These are phyloP conservation scores for Elsinoe arachidis DNA, from an alignment of 2,329 filamentous ascomycete species.

Conservation along the genomic window DNA sequence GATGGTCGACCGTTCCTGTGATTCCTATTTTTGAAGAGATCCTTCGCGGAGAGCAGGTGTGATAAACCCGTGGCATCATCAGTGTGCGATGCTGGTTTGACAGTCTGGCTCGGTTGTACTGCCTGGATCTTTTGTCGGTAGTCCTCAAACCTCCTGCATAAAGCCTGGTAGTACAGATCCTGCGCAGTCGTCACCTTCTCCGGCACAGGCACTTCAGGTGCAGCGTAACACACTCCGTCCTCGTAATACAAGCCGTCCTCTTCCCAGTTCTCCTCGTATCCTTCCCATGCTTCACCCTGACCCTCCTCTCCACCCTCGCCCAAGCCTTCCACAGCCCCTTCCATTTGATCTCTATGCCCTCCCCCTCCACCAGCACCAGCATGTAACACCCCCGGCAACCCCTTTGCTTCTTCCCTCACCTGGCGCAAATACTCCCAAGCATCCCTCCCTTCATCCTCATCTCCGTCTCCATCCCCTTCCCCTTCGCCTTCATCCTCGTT, in stretches of 20 bases:
- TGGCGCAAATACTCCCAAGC: constrained; percentile 62
- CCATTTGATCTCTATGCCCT: background rate
- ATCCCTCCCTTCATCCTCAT: constrained; percentile 44
- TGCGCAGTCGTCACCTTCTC: constrained; percentile 38
- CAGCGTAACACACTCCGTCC: constrained; percentile 70
- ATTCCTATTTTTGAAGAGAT: background rate
- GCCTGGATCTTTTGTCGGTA: constrained; percentile 43
- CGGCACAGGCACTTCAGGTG: constrained; percentile 30
- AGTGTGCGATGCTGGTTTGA: background rate
- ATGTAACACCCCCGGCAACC: constrained; percentile 2
- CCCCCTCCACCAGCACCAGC: background rate
- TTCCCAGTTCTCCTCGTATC: constrained; percentile 39
- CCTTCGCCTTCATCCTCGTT: too few species aligned
- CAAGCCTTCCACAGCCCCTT: background rate
- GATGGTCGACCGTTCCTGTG: background rate
- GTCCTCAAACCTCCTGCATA: constrained; percentile 56
- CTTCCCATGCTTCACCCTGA: constrained; percentile 23
- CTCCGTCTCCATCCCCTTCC: constrained; percentile 22
- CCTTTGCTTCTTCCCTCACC: constrained; percentile 51
- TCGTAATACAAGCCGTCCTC: constrained; percentile 59
- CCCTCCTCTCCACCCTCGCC: constrained; percentile 26
- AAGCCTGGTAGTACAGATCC: constrained; percentile 57
- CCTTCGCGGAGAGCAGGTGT: background rate
- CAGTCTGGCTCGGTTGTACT: background rate
- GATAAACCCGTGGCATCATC: background rate